Base-by-base conservation (phyloP, 106 monocot genomes). In the Dendrobium catenatum region DNA sequence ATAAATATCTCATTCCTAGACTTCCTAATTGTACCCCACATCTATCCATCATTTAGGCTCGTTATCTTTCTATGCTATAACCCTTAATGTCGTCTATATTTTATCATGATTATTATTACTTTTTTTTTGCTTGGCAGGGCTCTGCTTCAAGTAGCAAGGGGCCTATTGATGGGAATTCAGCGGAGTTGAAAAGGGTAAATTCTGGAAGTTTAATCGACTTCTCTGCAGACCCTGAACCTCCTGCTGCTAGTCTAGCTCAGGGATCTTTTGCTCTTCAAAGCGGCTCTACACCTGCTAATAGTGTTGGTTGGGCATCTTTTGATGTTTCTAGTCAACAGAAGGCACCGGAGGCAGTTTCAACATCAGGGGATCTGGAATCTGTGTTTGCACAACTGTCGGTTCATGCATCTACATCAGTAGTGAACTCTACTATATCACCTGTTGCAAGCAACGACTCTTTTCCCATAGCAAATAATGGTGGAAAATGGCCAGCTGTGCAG, bases 181-280 rank as follows among this genome's bases (percentile, higher is more conserved):
- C 61, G 42, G 88, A 95, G 84, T 54, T 80, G 64, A 95, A 93
- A 85, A 81, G 20, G 73, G 91, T 72, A 54, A 81, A 79, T 43
- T 41, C 66, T 51, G 85, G 83, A 75, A 95, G 95, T 81, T 91
- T 99, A 81, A 99, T 99, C 26, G 95, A 95, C 86, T 99, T 95
- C 42, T 82, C 74, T 85, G 83, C 79, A 41, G 93, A 93, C 78
- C 77, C 88, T 82, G 93, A 90, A 51, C 91, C 86, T 80, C 56
- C 88, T 61, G 80, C 41, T 68, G 51, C 90, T 77, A 43, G 80
- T 24, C 64, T 44, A 80, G 68, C 78, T 73, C 61, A 66, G 27
- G 29, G 66, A 77, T 48, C 76, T 13, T 44, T 66, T 59, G 17
- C 76, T 27, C 82, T 66, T 42, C 77, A 59, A 67, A 77, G 15